phyloP scores from a whole-genome alignment of 805 yeast genomes.

The Hanseniaspora nectarophila region DNA sequence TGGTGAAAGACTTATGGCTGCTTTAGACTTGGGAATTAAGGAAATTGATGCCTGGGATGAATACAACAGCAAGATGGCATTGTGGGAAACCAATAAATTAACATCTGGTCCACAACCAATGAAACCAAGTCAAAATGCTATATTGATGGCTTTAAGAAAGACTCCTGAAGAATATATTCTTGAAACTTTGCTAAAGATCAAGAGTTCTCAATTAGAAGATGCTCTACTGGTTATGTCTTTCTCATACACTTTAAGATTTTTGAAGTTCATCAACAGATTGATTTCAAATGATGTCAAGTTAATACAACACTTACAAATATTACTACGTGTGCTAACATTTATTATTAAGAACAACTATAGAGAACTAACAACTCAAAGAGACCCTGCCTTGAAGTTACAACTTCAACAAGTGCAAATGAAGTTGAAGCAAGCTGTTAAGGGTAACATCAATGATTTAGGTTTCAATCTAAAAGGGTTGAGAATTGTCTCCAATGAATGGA shows the following conservation, averaged over 20 bases:
- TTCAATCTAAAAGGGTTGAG: conserved; percentile 74
- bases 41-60: conserved; percentile 51
- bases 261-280: conserved; percentile 68
- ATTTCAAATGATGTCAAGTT: conserved; percentile 37
- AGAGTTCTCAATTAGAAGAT: conserved; percentile 80
- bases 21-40: conserved; percentile 66
- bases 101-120: conserved; percentile 37
- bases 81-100: conserved; percentile 33
- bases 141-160: conserved; percentile 60
- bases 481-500: conserved; percentile 68
- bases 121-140: conserved; percentile 54
- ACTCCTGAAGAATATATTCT: conserved; percentile 70
- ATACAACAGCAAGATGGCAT: conserved; percentile 35
- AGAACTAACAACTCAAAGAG: conserved; percentile 63
- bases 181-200: conserved; percentile 56
- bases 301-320: conserved; percentile 44
- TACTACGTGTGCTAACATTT: conserved; percentile 68
- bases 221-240: conserved; percentile 85
- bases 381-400: conserved; percentile 50
- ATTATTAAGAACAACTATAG: conserved; percentile 59
- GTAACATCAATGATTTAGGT: conserved; percentile 54
- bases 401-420: conserved; percentile 51
- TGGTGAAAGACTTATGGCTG: conserved; percentile 86
- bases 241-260: conserved; percentile 59
- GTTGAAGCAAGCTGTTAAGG: conserved; percentile 45